A percentile compares a stretch with the other conserved stretches of the same genome.
Conservation (phyloP, 495 filamentous ascomycete genomes). For the Thozetella sp. region DNA sequence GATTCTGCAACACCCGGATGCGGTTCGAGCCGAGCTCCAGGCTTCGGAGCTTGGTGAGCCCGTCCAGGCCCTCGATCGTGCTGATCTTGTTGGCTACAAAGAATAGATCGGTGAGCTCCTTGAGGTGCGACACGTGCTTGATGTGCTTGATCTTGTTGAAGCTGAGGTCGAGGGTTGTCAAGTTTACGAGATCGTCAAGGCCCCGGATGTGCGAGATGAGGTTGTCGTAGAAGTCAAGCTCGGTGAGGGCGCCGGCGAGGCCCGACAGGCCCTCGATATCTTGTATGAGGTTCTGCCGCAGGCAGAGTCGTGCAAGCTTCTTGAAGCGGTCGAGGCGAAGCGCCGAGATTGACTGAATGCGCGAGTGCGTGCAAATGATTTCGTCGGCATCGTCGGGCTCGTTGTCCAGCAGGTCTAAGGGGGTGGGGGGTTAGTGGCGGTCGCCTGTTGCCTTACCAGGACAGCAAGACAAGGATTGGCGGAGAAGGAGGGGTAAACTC, state of each 20-base stretch:
- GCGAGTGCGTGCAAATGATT: constrained; percentile 86
- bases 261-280: constrained; percentile 71
- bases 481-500: constrained; percentile 16
- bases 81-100: constrained; percentile 95
- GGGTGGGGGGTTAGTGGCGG: neutral
- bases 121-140: constrained; percentile 81
- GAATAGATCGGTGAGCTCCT: constrained; percentile 80
- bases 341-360: constrained; percentile 77
- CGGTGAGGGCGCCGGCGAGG: constrained; percentile 66
- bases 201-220: constrained; percentile 86
- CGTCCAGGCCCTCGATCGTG: constrained; percentile 82
- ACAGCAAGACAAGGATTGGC: neutral
- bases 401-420: constrained; percentile 57
- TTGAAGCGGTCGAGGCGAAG: constrained; percentile 82
- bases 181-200: constrained; percentile 72
- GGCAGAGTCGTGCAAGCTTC: constrained; percentile 77
- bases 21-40: constrained; percentile 91
- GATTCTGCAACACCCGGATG: constrained; percentile 87
- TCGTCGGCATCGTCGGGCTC: constrained; percentile 63
- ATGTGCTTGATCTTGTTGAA: constrained; percentile 99
- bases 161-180: constrained; percentile 84
- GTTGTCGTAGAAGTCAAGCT: constrained; percentile 98
- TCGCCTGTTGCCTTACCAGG: constrained; percentile 3
- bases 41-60: constrained; percentile 72
- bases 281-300: constrained; percentile 90